Evolutionary conservation across 805 yeast species (phyloP).

Genomic region (Starmerella davenportii): DNA sequence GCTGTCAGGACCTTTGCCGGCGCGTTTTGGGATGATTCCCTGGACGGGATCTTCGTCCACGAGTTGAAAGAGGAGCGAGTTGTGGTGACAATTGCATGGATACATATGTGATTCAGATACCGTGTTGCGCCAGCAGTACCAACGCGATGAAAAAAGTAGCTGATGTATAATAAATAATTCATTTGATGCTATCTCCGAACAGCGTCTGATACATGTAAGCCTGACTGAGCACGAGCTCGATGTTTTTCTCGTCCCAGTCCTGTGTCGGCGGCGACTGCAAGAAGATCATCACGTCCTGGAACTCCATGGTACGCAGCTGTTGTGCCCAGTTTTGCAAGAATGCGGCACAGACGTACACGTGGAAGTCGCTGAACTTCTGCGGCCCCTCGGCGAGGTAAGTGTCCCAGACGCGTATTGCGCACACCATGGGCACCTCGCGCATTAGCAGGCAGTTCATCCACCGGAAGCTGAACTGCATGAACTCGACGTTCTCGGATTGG

Average conservation of each 20-base stretch:
- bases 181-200: constrained; percentile 31
- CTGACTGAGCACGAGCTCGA: constrained; percentile 81
- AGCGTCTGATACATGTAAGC: constrained; percentile 94
- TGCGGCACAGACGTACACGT: constrained; percentile 94
- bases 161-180: too few relatives aligned
- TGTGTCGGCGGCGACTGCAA: constrained; percentile 79
- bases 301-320: constrained; percentile 65
- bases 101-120: too few relatives aligned
- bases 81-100: background rate
- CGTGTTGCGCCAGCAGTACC: too few relatives aligned
- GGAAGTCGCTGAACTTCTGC: constrained; percentile 75
- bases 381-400: constrained; percentile 48
- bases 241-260: constrained; percentile 72
- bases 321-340: constrained; percentile 76
- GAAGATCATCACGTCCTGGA: constrained; percentile 84
- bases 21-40: constrained; percentile 17
- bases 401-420: constrained; percentile 94
- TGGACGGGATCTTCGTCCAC: constrained; percentile 13
- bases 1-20: constrained; percentile 13
- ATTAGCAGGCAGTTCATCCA: constrained; percentile 97
- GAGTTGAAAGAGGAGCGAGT: background rate
- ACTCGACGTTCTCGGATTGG: constrained; percentile 69
- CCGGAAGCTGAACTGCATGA: constrained; percentile 84
- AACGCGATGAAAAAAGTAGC: background rate
- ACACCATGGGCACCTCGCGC: constrained; percentile 69